phyloP scores from a whole-genome alignment of 2,329 filamentous ascomycete species.

The Paecilomyces dactylethromorphus region DNA sequence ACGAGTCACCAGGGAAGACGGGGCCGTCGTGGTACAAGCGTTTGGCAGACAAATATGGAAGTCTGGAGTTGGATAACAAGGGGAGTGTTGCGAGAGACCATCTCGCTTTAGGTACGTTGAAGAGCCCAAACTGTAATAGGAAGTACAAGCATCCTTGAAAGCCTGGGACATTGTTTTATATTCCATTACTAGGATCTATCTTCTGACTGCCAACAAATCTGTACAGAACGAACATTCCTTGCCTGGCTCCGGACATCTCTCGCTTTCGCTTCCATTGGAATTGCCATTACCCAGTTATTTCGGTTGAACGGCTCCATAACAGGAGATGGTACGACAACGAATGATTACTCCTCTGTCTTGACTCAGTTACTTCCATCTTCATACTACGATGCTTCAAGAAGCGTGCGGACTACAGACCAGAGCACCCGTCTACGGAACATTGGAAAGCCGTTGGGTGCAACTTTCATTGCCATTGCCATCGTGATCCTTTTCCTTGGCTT shows the following conservation, averaged over 20 bases:
- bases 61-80: slow-evolving; percentile 59
- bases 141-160: not conserved
- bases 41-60: slow-evolving; percentile 53
- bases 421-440: slow-evolving; percentile 40
- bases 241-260: slow-evolving; percentile 62
- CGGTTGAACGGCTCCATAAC: slow-evolving; percentile 50
- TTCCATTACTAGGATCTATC: not conserved
- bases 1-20: slow-evolving; percentile 3
- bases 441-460: slow-evolving; percentile 58
- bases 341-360: slow-evolving; percentile 13
- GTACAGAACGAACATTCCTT: slow-evolving; percentile 58
- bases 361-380: slow-evolving; percentile 14
- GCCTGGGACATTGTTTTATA: too few species aligned
- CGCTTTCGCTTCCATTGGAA: slow-evolving; percentile 60
- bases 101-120: slow-evolving; percentile 51
- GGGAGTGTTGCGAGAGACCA: slow-evolving; percentile 61
- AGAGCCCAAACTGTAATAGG: not conserved
- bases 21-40: slow-evolving; percentile 40
- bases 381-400: slow-evolving; percentile 10
- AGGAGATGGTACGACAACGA: slow-evolving; percentile 9
- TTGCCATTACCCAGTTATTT: slow-evolving; percentile 61
- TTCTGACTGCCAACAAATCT: not conserved
- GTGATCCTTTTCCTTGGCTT: slow-evolving; percentile 57
- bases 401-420: slow-evolving; percentile 10
- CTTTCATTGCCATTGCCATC: slow-evolving; percentile 57